phyloP scores from a whole-genome alignment of 2,329 filamentous ascomycete species.

The Trichoderma oligosporum region DNA sequence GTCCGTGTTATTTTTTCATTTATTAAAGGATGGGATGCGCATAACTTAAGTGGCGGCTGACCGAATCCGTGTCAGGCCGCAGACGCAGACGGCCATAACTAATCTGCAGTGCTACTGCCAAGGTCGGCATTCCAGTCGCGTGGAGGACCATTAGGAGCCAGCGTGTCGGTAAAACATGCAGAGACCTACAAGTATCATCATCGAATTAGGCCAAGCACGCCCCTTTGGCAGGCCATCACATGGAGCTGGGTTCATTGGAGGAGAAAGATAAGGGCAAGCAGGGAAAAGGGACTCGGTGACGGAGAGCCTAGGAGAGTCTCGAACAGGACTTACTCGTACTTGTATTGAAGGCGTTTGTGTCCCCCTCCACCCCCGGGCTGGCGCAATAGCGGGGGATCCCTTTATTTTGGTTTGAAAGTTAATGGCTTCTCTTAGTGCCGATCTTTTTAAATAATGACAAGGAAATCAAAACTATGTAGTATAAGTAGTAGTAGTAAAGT shows the following conservation, averaged over 20 bases:
- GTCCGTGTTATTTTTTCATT: not conserved
- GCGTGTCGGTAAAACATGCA: slow-evolving; percentile 17
- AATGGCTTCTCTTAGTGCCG: slow-evolving; percentile 4
- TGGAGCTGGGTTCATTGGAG: not conserved
- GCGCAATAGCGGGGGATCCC: slow-evolving; percentile 9
- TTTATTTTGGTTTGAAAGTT: not conserved
- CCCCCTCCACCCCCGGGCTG: not conserved
- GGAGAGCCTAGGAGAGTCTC: not conserved
- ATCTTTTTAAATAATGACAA: not conserved
- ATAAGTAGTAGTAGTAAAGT: no score
- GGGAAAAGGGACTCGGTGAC: not conserved
- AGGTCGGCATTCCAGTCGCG: slow-evolving; percentile 17
- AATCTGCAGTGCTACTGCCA: slow-evolving; percentile 11
- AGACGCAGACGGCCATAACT: slow-evolving; percentile 16
- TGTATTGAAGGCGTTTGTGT: not conserved
- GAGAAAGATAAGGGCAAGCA: slow-evolving; percentile 11
- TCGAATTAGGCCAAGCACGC: slow-evolving; percentile 3
- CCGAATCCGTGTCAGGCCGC: slow-evolving; percentile 17
- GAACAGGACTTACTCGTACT: not conserved
- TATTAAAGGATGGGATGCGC: not conserved
- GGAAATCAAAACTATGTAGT: no score
- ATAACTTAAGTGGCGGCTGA: slow-evolving; percentile 16
- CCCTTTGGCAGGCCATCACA: slow-evolving; percentile 7
- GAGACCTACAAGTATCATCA: no score
- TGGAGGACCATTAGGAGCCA: slow-evolving; percentile 17